phyloP scores from a whole-genome alignment of 2,329 filamentous ascomycete species.

The Pseudocercospora fijiensis region DNA sequence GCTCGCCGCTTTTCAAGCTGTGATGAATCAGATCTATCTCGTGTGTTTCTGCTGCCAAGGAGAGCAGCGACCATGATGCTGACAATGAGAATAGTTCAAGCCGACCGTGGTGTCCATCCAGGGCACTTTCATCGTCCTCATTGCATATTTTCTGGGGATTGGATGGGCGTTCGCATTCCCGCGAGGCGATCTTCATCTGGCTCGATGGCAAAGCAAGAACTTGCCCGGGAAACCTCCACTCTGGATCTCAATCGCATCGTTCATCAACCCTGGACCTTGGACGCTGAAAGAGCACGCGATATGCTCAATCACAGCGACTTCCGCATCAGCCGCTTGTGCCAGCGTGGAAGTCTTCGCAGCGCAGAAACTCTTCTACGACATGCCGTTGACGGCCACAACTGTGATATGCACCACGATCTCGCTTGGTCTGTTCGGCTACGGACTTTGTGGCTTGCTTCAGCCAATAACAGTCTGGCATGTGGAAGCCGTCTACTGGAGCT shows the following conservation, averaged over 20 bases:
- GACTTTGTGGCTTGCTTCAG: slow-evolving; percentile 54
- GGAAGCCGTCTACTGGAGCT: slow-evolving; percentile 58
- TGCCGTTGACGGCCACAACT: slow-evolving; percentile 48
- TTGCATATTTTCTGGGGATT: slow-evolving; percentile 57
- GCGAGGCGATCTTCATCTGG: slow-evolving; percentile 53
- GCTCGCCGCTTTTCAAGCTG: slow-evolving; percentile 55
- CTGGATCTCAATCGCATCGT: slow-evolving; percentile 44
- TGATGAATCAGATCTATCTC: slow-evolving; percentile 57
- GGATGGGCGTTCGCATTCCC: slow-evolving; percentile 51
- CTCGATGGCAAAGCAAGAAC: slow-evolving; percentile 48
- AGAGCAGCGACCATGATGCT: not conserved
- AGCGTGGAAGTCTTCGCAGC: slow-evolving; percentile 36
- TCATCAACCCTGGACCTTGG: slow-evolving; percentile 56
- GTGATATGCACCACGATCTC: slow-evolving; percentile 54
- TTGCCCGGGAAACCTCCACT: slow-evolving; percentile 45
- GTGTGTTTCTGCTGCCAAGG: slow-evolving; percentile 39
- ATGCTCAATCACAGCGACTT: slow-evolving; percentile 26
- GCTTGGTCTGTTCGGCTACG: slow-evolving; percentile 58
- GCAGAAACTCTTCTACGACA: slow-evolving; percentile 54
- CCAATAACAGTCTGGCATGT: slow-evolving; percentile 58
- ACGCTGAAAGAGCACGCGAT: slow-evolving; percentile 56
- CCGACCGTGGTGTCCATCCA: slow-evolving; percentile 51
- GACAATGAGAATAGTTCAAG: slow-evolving; percentile 48
- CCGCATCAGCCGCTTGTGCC: slow-evolving; percentile 44
- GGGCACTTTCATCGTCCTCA: slow-evolving; percentile 58